A percentile compares a stretch with the other conserved stretches of the same genome.
phyloP scores from a whole-genome alignment of 176 grass and related monocot genomes.

The Juncus effusus region DNA sequence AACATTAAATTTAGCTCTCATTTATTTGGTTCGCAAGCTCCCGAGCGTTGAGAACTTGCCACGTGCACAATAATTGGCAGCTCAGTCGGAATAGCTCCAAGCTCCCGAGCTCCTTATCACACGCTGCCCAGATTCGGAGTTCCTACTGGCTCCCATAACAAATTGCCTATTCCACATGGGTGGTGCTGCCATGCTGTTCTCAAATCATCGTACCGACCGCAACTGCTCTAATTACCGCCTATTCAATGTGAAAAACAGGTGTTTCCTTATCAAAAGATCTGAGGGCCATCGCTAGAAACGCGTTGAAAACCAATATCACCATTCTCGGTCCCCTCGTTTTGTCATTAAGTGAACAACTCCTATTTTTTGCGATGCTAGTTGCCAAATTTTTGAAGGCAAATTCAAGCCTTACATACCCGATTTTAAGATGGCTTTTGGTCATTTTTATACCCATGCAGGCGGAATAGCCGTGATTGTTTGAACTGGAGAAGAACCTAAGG shows the following conservation, averaged over 20 bases:
- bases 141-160: slow-evolving; percentile 33
- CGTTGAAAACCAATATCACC: slow-evolving; percentile 91
- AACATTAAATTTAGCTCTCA: too few species aligned
- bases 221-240: slow-evolving; percentile 63
- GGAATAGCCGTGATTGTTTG: slow-evolving; percentile 76
- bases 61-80: too few species aligned
- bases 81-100: too few species aligned
- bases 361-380: slow-evolving; percentile 74
- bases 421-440: slow-evolving; percentile 87
- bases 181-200: slow-evolving; percentile 59
- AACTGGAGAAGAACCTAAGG: slow-evolving; percentile 90
- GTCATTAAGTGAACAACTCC: slow-evolving; percentile 75
- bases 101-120: too few species aligned
- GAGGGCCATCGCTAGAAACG: slow-evolving; percentile 73
- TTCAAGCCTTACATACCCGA: slow-evolving; percentile 76
- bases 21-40: too few species aligned
- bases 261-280: slow-evolving; percentile 79
- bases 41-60: too few species aligned
- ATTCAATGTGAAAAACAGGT: slow-evolving; percentile 50
- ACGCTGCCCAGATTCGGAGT: too few species aligned
- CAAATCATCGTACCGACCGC: slow-evolving; percentile 51
- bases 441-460: slow-evolving; percentile 93
- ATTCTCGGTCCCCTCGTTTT: slow-evolving; percentile 74
- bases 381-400: slow-evolving; percentile 70
- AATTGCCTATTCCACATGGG: slow-evolving; percentile 88